Evolutionary conservation across 805 yeast genomes (phyloP).

Genomic region (Candida nanaspora): DNA sequence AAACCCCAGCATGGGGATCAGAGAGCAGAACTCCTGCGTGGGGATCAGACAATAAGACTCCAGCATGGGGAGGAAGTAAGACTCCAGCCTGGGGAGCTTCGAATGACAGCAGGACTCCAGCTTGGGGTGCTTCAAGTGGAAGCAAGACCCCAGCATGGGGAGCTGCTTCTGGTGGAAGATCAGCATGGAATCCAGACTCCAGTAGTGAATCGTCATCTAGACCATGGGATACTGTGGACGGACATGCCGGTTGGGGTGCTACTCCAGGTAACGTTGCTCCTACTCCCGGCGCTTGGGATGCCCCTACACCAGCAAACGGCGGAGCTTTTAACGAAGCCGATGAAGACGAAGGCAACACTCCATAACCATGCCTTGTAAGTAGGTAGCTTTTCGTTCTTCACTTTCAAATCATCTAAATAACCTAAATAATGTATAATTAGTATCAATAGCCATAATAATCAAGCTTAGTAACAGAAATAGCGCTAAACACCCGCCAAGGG

Average conservation of each 20-base stretch:
- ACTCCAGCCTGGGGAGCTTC: conserved; percentile 29
- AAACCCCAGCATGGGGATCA: conserved; percentile 32
- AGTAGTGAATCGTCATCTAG: conserved; percentile 30
- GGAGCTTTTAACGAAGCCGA: conserved; percentile 4
- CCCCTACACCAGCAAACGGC: conserved; percentile 35
- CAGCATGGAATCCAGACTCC: conserved; percentile 32
- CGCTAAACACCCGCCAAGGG: not conserved
- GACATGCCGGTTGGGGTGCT: conserved; percentile 32
- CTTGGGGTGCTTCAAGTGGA: no score
- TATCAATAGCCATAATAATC: no score
- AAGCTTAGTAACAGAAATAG: no score
- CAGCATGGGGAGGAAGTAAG: conserved; percentile 41
- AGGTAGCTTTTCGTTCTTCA: no score
- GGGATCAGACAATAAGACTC: conserved; percentile 38
- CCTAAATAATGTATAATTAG: no score
- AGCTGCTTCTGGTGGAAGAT: conserved; percentile 33
- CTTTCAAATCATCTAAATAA: no score
- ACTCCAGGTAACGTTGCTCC: conserved; percentile 32
- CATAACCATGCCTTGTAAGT: conserved; percentile 3
- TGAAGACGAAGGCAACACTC: conserved; percentile 19
- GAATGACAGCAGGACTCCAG: conserved; percentile 28
- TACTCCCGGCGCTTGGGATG: conserved; percentile 38
- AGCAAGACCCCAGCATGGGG: conserved; percentile 51
- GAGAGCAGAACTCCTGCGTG: conserved; percentile 28
- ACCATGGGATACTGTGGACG: conserved; percentile 28